Evolutionary conservation across 495 filamentous ascomycete species (phyloP), one percentile per base, ranked within the genome.

Genomic region (Penicillium arizonense): DNA sequence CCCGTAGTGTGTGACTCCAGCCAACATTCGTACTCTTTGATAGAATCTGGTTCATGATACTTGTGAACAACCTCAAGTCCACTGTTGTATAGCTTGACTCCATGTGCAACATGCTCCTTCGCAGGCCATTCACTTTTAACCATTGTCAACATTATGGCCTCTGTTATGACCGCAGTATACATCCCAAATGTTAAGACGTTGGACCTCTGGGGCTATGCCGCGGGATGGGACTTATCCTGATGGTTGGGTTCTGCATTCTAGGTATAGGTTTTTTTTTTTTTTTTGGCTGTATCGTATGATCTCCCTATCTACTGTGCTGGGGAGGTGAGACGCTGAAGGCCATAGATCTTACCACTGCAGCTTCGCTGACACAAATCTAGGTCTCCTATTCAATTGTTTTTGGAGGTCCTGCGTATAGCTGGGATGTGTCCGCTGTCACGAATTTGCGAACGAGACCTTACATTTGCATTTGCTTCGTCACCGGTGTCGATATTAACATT

Each of bases 161-260:
- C 69, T 35, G 75, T 53, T 33, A 62, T 69, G 60, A 42, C 63
- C 5, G 67, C 65, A 2, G 55, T 55, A 3, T 69, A 65, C 40
- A 64, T 88, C 37, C 77, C 84, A 2, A 67, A 87, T 13, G 85
- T 84, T 36, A 88, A 88, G 69, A 71, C 85, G 33, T 68, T 88
- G 53, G 82, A 90, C 59, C 64, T 86, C 20, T 88, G 79, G 79
- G 75, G 83, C 52, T 59, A 82, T 59, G 54, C 78, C 18, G 18
- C 18, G 18, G 58, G 61, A 74, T 30, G 73, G 74, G 21, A 86
- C 86, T n/a, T 58, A 67, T 61, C 12, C 18, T 79, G 37, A 69
- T 73, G 69, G 49, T 73, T 0, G 28, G 44, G 4, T 58, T 74
- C 45, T 55, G 63, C 0, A 72, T 62, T 1, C 10, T 77, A 4